Evolutionary conservation across 176 grass and related monocot species (phyloP).

Genomic region (Hordeum vulgare): DNA sequence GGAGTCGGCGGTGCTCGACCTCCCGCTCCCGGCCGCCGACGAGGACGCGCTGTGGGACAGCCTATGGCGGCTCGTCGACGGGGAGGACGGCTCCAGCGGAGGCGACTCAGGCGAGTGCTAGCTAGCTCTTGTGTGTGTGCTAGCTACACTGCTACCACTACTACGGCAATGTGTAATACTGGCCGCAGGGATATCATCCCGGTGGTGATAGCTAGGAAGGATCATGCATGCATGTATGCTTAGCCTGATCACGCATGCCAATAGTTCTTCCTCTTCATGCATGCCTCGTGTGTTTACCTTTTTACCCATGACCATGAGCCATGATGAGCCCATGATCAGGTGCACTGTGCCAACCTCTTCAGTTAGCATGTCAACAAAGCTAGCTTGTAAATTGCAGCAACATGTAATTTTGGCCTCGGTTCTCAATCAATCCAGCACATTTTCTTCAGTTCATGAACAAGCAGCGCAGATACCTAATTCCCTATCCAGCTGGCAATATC

Average conservation of each 20-base stretch:
- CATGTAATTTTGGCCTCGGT: slow-evolving; percentile 13
- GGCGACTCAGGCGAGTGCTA: slow-evolving; percentile 34
- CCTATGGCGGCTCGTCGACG: slow-evolving; percentile 58
- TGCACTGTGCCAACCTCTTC: slow-evolving; percentile 5
- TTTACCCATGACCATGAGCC: slow-evolving; percentile 23
- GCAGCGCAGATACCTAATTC: background rate
- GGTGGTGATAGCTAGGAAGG: background rate
- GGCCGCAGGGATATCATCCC: background rate
- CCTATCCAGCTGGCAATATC: background rate
- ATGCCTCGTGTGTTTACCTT: slow-evolving; percentile 14
- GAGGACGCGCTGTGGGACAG: slow-evolving; percentile 42
- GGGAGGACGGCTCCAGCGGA: background rate
- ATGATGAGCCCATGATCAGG: background rate
- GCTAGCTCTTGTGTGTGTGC: background rate
- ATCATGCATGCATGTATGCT: background rate
- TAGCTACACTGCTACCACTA: background rate
- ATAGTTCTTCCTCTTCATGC: background rate
- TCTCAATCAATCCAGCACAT: background rate
- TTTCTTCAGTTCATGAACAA: background rate
- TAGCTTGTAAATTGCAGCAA: background rate
- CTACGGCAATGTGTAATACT: slow-evolving; percentile 4
- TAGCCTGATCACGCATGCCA: background rate
- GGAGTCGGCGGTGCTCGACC: background rate
- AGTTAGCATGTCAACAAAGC: slow-evolving; percentile 1
- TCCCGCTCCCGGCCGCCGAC: background rate